A percentile compares a stretch with the other conserved stretches of the same genome.
These are phyloP conservation scores for Monosiga brevicollis DNA, from an alignment of 78 protist genomes.

Conservation along the genomic window DNA sequence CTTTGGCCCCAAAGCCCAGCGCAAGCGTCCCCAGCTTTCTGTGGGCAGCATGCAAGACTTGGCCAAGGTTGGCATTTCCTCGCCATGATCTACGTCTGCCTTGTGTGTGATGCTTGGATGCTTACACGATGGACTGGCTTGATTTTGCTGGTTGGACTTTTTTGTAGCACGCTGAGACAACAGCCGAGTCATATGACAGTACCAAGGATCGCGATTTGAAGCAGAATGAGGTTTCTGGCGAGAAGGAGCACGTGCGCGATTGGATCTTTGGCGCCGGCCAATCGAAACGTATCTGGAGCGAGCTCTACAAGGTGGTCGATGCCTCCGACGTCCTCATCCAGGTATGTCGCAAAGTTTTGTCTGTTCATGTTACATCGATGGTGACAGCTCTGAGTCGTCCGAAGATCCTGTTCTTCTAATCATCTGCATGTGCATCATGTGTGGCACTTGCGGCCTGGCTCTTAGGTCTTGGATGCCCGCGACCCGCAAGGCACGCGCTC, in stretches of 20 bases:
- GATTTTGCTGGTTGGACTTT: too few relatives aligned
- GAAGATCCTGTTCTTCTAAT: constrained; percentile 8
- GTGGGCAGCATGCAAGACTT: not conserved
- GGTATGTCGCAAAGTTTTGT: too few relatives aligned
- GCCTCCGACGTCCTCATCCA: constrained; percentile 88
- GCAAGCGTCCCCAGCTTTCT: constrained; percentile 72
- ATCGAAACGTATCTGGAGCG: constrained; percentile 88
- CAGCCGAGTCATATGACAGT: not conserved
- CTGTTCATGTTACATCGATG: too few relatives aligned
- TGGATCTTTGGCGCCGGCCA: constrained; percentile 83
- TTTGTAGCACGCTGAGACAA: constrained; percentile 13
- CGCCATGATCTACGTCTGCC: not conserved
- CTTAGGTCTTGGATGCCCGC: constrained; percentile 86
- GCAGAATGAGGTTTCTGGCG: not conserved
- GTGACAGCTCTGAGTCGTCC: too few relatives aligned
- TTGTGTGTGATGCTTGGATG: not conserved
- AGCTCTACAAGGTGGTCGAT: constrained; percentile 90
- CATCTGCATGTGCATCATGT: too few relatives aligned
- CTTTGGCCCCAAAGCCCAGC: constrained; percentile 74
- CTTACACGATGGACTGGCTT: too few relatives aligned
- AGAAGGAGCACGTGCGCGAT: constrained; percentile 24
- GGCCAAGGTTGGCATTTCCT: constrained; percentile 2
- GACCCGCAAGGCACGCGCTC: constrained; percentile 98
- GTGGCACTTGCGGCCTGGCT: not conserved
- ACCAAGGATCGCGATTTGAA: not conserved